A percentile compares a stretch with the other conserved stretches of the same genome.
These are phyloP conservation scores for Corylus heterophylla DNA, from an alignment of 306 rosid species.

Conservation along the genomic window DNA sequence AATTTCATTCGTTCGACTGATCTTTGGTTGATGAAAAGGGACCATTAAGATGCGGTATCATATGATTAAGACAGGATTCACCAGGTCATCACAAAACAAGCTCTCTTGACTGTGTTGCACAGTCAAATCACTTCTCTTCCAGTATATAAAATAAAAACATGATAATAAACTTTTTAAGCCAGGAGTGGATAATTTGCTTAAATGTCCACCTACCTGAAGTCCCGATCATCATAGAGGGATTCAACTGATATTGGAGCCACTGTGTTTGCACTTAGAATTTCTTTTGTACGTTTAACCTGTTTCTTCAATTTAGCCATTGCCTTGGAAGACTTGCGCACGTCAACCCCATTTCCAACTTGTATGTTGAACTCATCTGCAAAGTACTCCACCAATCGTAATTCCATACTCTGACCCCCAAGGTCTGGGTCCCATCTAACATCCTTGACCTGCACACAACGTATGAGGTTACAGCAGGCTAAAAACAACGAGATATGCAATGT, in stretches of 20 bases:
- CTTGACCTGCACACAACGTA: constrained; percentile 66
- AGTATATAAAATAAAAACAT: not conserved
- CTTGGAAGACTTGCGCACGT: constrained; percentile 83
- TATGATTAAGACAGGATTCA: not conserved
- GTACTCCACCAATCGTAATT: constrained; percentile 80
- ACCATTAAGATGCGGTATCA: not conserved
- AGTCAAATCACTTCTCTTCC: not conserved
- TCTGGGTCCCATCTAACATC: constrained; percentile 95
- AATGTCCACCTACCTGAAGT: constrained; percentile 69
- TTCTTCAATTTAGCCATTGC: constrained; percentile 98
- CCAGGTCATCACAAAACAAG: not conserved
- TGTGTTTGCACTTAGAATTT: constrained; percentile 95
- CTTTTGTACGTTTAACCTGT: constrained; percentile 95
- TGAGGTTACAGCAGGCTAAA: constrained; percentile 8
- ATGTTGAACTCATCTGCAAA: constrained; percentile 88
- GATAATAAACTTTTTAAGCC: not conserved
- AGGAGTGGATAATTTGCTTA: not conserved
- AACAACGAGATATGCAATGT: constrained; percentile 12
- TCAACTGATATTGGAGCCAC: constrained; percentile 95
- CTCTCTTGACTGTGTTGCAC: not conserved
- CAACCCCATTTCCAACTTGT: constrained; percentile 82
- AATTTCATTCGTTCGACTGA: not conserved
- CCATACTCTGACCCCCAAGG: constrained; percentile 92
- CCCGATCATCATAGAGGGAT: constrained; percentile 80
- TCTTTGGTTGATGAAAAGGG: not conserved